A percentile compares a stretch with the other conserved stretches of the same genome.
Evolutionary conservation across 2,329 filamentous ascomycete genomes (phyloP).

Genomic region (Penicillium paneum): DNA sequence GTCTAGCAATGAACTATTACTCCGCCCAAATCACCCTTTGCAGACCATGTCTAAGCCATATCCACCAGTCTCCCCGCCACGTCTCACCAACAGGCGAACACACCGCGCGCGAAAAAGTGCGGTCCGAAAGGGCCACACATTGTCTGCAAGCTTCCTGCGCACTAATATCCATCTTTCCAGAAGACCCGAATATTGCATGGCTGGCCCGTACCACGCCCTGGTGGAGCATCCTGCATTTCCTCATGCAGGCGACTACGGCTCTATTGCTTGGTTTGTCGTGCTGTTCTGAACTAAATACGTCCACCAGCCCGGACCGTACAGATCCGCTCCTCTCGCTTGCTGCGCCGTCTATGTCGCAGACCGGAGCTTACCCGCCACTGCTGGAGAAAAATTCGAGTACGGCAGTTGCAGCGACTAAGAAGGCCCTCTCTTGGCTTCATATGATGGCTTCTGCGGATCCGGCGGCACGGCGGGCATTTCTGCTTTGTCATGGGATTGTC

Average conservation of each 20-base stretch:
- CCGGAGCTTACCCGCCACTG: slow-evolving; percentile 10
- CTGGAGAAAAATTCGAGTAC: slow-evolving; percentile 22
- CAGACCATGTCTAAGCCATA: slow-evolving; percentile 42
- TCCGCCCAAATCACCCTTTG: slow-evolving; percentile 41
- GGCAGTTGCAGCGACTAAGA: slow-evolving; percentile 32
- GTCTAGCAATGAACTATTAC: slow-evolving; percentile 43
- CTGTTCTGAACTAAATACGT: slow-evolving; percentile 1
- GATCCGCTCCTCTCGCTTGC: not conserved
- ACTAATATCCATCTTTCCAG: slow-evolving; percentile 38
- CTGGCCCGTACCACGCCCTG: slow-evolving; percentile 38
- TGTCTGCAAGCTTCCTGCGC: slow-evolving; percentile 42
- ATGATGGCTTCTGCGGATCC: slow-evolving; percentile 30
- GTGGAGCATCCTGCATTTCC: slow-evolving; percentile 44
- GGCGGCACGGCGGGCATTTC: slow-evolving; percentile 36
- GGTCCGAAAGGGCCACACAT: slow-evolving; percentile 27
- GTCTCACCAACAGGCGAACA: not conserved
- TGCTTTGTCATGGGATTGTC: slow-evolving; percentile 33
- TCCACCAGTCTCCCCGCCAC: slow-evolving; percentile 13
- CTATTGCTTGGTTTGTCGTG: slow-evolving; percentile 40
- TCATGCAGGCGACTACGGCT: slow-evolving; percentile 44
- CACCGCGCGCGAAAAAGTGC: slow-evolving; percentile 7
- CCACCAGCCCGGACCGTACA: not conserved
- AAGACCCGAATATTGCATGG: slow-evolving; percentile 33
- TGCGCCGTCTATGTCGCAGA: not conserved
- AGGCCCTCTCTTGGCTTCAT: slow-evolving; percentile 40